Evolutionary conservation across 2,329 filamentous ascomycete genomes (phyloP).

Genomic region (Exophiala bonariae): DNA sequence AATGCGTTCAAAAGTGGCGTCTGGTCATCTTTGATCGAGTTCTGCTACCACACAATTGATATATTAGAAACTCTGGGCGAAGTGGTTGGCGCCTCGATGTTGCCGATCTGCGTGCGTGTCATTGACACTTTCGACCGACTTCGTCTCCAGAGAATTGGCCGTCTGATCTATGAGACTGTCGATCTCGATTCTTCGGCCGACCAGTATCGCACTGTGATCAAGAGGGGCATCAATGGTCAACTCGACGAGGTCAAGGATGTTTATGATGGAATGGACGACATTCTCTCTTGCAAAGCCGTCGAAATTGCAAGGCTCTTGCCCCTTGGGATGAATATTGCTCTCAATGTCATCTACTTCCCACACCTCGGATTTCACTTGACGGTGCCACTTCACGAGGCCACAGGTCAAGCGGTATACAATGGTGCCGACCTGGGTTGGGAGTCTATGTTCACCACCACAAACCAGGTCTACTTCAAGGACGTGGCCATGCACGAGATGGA

Average conservation of each 20-base stretch:
- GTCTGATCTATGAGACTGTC: slow-evolving; percentile 67
- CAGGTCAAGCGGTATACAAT: slow-evolving; percentile 62
- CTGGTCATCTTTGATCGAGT: slow-evolving; percentile 73
- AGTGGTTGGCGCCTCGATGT: slow-evolving; percentile 51
- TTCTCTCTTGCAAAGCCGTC: slow-evolving; percentile 68
- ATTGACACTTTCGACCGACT: slow-evolving; percentile 59
- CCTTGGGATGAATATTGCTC: slow-evolving; percentile 49
- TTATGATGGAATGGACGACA: slow-evolving; percentile 74
- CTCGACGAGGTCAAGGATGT: slow-evolving; percentile 76
- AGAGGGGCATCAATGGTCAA: slow-evolving; percentile 67
- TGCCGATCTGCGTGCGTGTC: slow-evolving; percentile 44
- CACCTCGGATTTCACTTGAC: slow-evolving; percentile 88
- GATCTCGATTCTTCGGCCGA: slow-evolving; percentile 45
- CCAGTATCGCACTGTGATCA: slow-evolving; percentile 71
- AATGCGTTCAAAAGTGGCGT: slow-evolving; percentile 63
- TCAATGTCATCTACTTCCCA: slow-evolving; percentile 86
- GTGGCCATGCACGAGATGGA: slow-evolving; percentile 78
- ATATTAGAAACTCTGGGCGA: slow-evolving; percentile 65
- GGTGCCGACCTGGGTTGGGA: slow-evolving; percentile 72
- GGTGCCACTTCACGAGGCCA: slow-evolving; percentile 62
- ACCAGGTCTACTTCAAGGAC: slow-evolving; percentile 83
- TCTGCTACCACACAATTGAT: slow-evolving; percentile 69
- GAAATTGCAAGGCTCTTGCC: slow-evolving; percentile 66
- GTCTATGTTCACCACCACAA: slow-evolving; percentile 71
- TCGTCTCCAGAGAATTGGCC: slow-evolving; percentile 65